Evolutionary conservation across 2,329 filamentous ascomycete genomes (phyloP).

Genomic region (Salinomyces thailandicus): DNA sequence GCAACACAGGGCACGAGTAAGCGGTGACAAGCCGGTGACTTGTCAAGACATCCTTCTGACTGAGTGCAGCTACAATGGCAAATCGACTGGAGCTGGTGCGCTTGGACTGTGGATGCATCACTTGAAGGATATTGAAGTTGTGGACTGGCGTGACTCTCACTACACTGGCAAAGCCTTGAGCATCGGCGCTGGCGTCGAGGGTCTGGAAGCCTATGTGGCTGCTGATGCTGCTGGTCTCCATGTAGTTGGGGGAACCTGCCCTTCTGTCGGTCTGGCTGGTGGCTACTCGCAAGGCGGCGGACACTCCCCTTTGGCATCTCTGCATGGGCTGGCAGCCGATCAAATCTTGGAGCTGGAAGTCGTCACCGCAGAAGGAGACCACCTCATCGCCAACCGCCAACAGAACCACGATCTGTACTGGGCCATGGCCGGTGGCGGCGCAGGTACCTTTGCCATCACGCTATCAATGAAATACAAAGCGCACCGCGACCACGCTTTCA

Average conservation of each 20-base stretch:
- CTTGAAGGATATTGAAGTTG: constrained; percentile 40
- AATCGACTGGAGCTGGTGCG: constrained; percentile 51
- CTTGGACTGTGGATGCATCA: constrained; percentile 48
- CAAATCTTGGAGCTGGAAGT: constrained; percentile 40
- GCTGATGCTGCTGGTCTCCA: constrained; percentile 28
- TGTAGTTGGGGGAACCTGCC: constrained; percentile 36
- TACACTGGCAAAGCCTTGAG: constrained; percentile 46
- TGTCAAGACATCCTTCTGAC: background rate
- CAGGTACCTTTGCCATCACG: constrained; percentile 49
- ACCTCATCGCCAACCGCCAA: constrained; percentile 38
- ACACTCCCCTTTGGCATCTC: constrained; percentile 43
- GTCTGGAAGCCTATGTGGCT: constrained; percentile 38
- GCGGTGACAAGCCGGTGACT: background rate
- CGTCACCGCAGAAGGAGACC: constrained; percentile 41
- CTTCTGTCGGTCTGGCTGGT: constrained; percentile 48
- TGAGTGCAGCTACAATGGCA: constrained; percentile 35
- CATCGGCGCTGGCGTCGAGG: constrained; percentile 45
- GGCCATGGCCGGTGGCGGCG: constrained; percentile 51
- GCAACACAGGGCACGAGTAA: constrained; percentile 33
- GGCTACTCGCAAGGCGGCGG: constrained; percentile 54
- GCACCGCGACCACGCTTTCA: constrained; percentile 29
- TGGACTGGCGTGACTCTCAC: constrained; percentile 29
- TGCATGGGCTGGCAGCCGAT: constrained; percentile 51
- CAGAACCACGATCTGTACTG: constrained; percentile 51
- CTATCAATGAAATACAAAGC: constrained; percentile 45